Conservation (phyloP, 2,329 filamentous ascomycete genomes). For the Calonectria multiphialidica region DNA sequence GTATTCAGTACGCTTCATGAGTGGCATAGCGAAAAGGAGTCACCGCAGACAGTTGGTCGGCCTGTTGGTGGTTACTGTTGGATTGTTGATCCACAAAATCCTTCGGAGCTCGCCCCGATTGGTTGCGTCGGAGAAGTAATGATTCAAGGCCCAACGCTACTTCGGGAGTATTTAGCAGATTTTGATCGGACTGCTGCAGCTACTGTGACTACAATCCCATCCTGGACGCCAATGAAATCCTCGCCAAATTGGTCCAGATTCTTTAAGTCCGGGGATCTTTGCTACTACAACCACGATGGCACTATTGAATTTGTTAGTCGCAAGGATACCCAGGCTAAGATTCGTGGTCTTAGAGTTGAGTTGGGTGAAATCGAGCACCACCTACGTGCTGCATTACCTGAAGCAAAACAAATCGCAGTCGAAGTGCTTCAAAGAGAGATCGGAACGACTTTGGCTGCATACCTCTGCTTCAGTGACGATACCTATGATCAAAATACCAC, state of each 20-base stretch:
- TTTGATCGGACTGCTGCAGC: constrained; percentile 13
- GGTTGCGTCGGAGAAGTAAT: constrained; percentile 42
- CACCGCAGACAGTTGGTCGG: constrained; percentile 39
- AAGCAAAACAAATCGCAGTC: background rate
- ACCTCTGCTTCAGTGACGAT: background rate
- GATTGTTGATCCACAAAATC: constrained; percentile 1
- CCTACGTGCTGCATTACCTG: background rate
- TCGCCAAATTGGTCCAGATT: background rate
- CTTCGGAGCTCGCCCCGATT: constrained; percentile 32
- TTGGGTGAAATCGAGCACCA: background rate
- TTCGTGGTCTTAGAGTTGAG: constrained; percentile 61
- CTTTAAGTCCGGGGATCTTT: constrained; percentile 1
- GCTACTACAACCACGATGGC: background rate
- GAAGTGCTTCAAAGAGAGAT: background rate
- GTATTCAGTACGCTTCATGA: constrained; percentile 22
- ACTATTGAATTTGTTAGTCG: background rate
- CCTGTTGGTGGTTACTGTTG: background rate
- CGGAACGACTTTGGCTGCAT: background rate
- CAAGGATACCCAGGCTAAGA: constrained; percentile 66
- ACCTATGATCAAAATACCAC: background rate
- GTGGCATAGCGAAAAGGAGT: background rate
- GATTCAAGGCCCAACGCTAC: constrained; percentile 40
- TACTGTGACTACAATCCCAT: constrained; percentile 47
- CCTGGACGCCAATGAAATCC: background rate
- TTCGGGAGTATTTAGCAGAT: constrained; percentile 34